Evolutionary conservation across 2,329 filamentous ascomycete genomes (phyloP).

Genomic region (Pyricularia sp.): DNA sequence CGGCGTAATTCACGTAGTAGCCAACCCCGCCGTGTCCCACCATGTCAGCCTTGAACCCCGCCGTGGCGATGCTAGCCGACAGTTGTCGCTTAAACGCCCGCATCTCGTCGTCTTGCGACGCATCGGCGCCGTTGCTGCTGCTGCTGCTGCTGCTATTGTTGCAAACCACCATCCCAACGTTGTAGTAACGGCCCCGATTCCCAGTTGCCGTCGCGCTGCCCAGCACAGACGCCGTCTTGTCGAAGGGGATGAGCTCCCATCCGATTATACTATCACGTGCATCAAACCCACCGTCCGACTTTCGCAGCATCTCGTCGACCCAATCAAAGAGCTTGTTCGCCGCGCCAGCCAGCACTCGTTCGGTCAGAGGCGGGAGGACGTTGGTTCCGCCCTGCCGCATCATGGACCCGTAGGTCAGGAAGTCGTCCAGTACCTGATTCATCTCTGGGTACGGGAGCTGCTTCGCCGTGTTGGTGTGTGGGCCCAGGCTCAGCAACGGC

Average conservation of each 20-base stretch:
- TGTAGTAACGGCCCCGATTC: conserved; percentile 4
- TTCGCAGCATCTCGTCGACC: not conserved
- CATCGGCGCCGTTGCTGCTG: too few species aligned
- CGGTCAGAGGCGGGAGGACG: not conserved
- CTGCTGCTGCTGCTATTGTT: not conserved
- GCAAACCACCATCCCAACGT: conserved; percentile 2
- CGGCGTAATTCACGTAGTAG: not conserved
- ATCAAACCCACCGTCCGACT: not conserved
- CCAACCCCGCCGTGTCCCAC: not conserved
- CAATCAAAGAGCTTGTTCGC: not conserved
- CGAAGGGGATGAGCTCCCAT: conserved; percentile 1
- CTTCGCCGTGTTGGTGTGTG: conserved; percentile 24
- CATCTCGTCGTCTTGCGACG: not conserved
- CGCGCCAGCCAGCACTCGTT: not conserved
- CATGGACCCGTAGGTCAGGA: not conserved
- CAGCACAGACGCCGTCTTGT: not conserved
- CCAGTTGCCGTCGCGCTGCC: not conserved
- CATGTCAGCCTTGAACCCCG: not conserved
- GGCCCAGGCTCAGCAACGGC: conserved; percentile 24
- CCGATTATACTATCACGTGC: not conserved
- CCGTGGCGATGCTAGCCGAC: not conserved
- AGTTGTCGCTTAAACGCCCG: not conserved
- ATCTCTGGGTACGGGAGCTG: conserved; percentile 30
- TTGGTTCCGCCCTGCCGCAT: not conserved
- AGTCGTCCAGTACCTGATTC: conserved; percentile 21